Conservation (phyloP, 192 early-diverging fungal genomes). For the Umbelopsis ramanniana region DNA sequence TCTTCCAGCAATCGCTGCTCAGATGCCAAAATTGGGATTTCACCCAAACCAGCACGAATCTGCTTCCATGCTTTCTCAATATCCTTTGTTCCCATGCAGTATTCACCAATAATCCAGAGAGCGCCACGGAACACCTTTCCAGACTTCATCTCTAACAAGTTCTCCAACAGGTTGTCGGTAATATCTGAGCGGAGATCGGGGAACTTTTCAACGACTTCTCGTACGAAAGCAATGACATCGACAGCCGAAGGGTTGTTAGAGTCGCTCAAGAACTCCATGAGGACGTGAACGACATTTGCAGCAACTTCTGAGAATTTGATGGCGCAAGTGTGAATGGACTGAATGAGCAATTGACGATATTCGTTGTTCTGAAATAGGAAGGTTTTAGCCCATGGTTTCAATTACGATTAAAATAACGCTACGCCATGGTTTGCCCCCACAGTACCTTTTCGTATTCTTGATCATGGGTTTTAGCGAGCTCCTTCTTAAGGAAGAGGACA, state of each 20-base stretch:
- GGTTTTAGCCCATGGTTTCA: too few relatives aligned
- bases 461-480: slow-evolving; percentile 91
- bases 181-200: slow-evolving; percentile 86
- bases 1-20: slow-evolving; percentile 88
- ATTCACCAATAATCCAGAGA: slow-evolving; percentile 99
- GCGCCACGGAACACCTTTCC: slow-evolving; percentile 94
- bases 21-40: slow-evolving; percentile 92
- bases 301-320: slow-evolving; percentile 97
- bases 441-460: slow-evolving; percentile 85
- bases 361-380: slow-evolving; percentile 70
- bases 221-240: slow-evolving; percentile 96
- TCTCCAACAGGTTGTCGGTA: slow-evolving; percentile 76
- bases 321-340: slow-evolving; percentile 94
- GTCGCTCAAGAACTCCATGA: slow-evolving; percentile 95
- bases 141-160: slow-evolving; percentile 89
- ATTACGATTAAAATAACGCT: too few relatives aligned
- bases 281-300: slow-evolving; percentile 91
- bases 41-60: slow-evolving; percentile 84
- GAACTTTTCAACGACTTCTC: slow-evolving; percentile 98
- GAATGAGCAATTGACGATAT: slow-evolving; percentile 94
- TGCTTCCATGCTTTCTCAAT: slow-evolving; percentile 86
- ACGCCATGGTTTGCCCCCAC: too few relatives aligned
- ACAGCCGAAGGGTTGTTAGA: slow-evolving; percentile 87
- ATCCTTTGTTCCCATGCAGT: slow-evolving; percentile 72
- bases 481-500: slow-evolving; percentile 93